phyloP scores from a whole-genome alignment of 768 basidiomycete genomes.

The Mycena amicta region DNA sequence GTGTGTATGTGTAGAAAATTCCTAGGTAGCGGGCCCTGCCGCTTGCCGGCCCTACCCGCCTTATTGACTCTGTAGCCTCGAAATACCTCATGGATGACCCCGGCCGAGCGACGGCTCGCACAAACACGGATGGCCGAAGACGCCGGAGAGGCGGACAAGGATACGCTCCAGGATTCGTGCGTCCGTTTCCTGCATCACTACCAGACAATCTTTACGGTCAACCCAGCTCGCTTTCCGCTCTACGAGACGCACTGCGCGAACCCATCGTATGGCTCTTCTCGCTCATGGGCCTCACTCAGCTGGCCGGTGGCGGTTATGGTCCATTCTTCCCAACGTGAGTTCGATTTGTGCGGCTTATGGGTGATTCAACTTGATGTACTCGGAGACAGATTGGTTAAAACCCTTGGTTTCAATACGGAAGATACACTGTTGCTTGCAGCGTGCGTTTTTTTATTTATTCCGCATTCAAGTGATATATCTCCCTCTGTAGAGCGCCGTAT shows the following conservation, averaged over 20 bases:
- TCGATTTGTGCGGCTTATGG: slow-evolving; percentile 5
- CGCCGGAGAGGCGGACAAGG: slow-evolving; percentile 47
- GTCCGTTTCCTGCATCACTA: slow-evolving; percentile 22
- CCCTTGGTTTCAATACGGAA: background rate
- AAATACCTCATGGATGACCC: slow-evolving; percentile 46
- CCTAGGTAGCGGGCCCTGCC: too few species aligned
- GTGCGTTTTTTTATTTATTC: background rate
- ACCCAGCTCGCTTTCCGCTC: slow-evolving; percentile 26
- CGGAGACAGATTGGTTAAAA: background rate
- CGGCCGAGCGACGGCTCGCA: slow-evolving; percentile 41
- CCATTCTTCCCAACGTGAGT: slow-evolving; percentile 52
- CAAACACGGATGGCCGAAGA: slow-evolving; percentile 50
- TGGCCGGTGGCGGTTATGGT: slow-evolving; percentile 41
- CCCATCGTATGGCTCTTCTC: slow-evolving; percentile 42
- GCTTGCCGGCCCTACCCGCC: too few species aligned
- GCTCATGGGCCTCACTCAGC: slow-evolving; percentile 35
- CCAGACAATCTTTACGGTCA: background rate
- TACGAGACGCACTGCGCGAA: slow-evolving; percentile 42
- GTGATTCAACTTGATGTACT: background rate
- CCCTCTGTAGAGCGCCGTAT: slow-evolving; percentile 42
- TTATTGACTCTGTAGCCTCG: slow-evolving; percentile 39
- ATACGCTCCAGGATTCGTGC: slow-evolving; percentile 40
- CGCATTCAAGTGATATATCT: background rate
- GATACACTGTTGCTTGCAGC: too few species aligned
- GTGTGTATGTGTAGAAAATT: too few species aligned